Conservation (phyloP, 2,329 filamentous ascomycete species). For the Sporothrix brasiliensis region DNA sequence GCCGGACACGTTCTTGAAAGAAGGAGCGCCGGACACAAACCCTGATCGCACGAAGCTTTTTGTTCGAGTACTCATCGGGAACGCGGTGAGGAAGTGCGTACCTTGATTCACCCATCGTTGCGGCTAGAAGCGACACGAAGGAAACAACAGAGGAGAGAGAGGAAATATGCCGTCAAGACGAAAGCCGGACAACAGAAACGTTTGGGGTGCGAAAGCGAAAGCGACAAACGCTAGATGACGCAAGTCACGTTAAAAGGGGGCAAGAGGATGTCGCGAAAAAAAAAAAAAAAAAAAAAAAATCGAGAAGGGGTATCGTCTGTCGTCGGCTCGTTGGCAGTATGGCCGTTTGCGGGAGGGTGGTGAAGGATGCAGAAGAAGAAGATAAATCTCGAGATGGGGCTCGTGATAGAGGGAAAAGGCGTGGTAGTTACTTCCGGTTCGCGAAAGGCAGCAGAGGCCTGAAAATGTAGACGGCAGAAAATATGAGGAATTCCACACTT, state of each 20-base stretch:
- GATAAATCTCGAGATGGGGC: background rate
- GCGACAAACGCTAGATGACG: slow-evolving; percentile 17
- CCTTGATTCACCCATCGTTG: slow-evolving; percentile 37
- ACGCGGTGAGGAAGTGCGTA: slow-evolving; percentile 22
- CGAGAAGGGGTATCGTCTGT: slow-evolving; percentile 3
- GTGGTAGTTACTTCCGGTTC: background rate
- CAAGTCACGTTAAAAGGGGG: slow-evolving; percentile 18
- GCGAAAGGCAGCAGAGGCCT: background rate
- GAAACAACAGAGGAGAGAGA: background rate
- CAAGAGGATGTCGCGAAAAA: background rate
- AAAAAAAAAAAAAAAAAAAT: background rate
- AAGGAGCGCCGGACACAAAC: background rate
- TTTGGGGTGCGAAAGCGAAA: background rate
- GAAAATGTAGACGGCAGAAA: background rate
- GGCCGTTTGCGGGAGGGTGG: background rate
- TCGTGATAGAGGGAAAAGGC: background rate
- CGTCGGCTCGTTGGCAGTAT: background rate
- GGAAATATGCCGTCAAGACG: background rate
- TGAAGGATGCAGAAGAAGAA: too few relatives aligned
- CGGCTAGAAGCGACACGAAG: slow-evolving; percentile 12
- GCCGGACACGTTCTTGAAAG: background rate
- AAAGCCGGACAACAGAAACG: background rate
- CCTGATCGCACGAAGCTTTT: background rate
- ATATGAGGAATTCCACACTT: background rate
- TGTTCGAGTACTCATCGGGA: background rate